Conservation (phyloP, 2,329 filamentous ascomycete genomes). For the Colletotrichum acutatum region DNA sequence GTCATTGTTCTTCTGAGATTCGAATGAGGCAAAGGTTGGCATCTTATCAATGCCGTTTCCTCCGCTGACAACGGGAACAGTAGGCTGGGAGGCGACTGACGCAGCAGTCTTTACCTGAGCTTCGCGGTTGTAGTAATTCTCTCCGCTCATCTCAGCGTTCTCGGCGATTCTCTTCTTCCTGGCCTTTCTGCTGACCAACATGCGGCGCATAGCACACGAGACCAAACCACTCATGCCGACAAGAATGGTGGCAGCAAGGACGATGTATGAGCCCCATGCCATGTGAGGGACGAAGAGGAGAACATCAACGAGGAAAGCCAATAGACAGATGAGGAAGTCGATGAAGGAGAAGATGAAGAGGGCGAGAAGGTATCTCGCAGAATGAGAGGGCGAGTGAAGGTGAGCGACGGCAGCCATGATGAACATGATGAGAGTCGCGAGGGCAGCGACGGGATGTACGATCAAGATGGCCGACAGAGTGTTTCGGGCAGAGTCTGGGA, state of each 20-base stretch:
- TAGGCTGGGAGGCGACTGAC: constrained; percentile 62
- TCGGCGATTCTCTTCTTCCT: constrained; percentile 90
- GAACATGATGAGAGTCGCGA: constrained; percentile 87
- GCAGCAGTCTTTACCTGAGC: constrained; percentile 61
- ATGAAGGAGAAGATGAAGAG: constrained; percentile 89
- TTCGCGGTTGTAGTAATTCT: constrained; percentile 86
- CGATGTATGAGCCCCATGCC: constrained; percentile 93
- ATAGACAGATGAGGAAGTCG: constrained; percentile 82
- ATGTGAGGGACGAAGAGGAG: constrained; percentile 94
- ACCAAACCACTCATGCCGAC: constrained; percentile 85
- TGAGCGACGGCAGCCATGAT: constrained; percentile 84
- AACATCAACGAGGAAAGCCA: constrained; percentile 93
- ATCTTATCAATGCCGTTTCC: constrained; percentile 63
- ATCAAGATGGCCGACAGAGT: constrained; percentile 90
- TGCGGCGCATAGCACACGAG: constrained; percentile 94
- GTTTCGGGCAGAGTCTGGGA: constrained; percentile 62
- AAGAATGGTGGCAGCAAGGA: constrained; percentile 87
- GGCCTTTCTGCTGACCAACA: constrained; percentile 91
- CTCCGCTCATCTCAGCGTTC: constrained; percentile 96
- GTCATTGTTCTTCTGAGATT: constrained; percentile 72
- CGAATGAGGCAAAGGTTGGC: constrained; percentile 72
- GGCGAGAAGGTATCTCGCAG: constrained; percentile 84
- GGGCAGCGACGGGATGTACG: constrained; percentile 89
- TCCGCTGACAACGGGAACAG: constrained; percentile 67
- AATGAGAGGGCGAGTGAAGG: constrained; percentile 88